Evolutionary conservation across 2,329 filamentous ascomycete species (phyloP).

Genomic region (Aspergillus japonicus): DNA sequence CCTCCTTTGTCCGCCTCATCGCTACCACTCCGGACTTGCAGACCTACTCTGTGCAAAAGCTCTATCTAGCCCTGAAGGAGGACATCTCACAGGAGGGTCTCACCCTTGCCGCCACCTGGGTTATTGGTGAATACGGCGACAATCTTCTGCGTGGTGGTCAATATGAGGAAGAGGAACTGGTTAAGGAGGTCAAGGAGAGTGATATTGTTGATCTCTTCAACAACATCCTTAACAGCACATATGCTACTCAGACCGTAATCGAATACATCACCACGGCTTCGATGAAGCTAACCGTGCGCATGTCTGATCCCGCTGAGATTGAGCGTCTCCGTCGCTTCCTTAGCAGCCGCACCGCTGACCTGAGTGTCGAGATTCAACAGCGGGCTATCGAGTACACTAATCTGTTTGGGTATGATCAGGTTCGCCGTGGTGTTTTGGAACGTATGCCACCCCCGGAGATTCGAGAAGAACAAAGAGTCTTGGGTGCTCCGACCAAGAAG

Average conservation of each 20-base stretch:
- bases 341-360: conserved; percentile 73
- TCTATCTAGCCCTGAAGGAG: conserved; percentile 86
- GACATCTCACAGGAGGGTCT: conserved; percentile 97
- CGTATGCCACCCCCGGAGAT: conserved; percentile 98
- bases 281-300: conserved; percentile 89
- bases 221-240: conserved; percentile 90
- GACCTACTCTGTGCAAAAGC: conserved; percentile 93
- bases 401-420: conserved; percentile 84
- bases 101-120: conserved; percentile 91
- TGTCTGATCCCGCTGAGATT: conserved; percentile 79
- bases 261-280: conserved; percentile 95
- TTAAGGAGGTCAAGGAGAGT: conserved; percentile 76
- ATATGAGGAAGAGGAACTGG: conserved; percentile 90
- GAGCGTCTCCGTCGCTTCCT: conserved; percentile 80
- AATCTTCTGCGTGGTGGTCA: conserved; percentile 82
- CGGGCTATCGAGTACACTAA: conserved; percentile 93
- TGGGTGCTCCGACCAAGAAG: conserved; percentile 74
- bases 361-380: conserved; percentile 95
- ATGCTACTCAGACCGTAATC: conserved; percentile 83
- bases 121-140: conserved; percentile 95
- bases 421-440: conserved; percentile 86
- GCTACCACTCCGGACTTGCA: conserved; percentile 93
- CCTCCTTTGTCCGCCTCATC: conserved; percentile 92
- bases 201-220: conserved; percentile 92
- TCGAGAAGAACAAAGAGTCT: conserved; percentile 86